Conservation (phyloP, 805 yeast genomes). For the Komagataella pseudopastoris region DNA sequence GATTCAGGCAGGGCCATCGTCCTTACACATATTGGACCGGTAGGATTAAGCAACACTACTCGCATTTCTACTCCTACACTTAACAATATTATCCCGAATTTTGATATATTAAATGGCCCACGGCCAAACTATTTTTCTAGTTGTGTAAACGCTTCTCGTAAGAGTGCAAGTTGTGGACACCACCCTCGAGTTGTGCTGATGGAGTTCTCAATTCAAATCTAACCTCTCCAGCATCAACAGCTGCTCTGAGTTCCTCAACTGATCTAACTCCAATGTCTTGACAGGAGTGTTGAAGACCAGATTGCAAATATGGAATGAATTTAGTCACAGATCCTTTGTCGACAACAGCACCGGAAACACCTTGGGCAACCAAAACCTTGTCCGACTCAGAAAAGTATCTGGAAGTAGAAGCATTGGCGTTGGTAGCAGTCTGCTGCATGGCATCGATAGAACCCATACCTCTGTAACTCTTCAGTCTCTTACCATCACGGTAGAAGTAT, state of each 20-base stretch:
- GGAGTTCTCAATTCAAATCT: constrained; percentile 98
- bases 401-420: constrained; percentile 95
- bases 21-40: too few species aligned
- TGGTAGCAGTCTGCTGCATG: constrained; percentile 79
- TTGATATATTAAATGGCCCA: not conserved
- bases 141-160: constrained; percentile 96
- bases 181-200: constrained; percentile 98
- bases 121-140: constrained; percentile 18
- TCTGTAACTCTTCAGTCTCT: constrained; percentile 93
- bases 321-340: constrained; percentile 94
- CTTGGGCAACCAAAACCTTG: constrained; percentile 94
- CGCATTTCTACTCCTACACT: not conserved
- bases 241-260: constrained; percentile 43
- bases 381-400: constrained; percentile 96
- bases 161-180: constrained; percentile 91
- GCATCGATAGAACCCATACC: constrained; percentile 99
- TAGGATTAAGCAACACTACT: not conserved
- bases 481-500: constrained; percentile 95
- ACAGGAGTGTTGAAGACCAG: constrained; percentile 96
- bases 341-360: constrained; percentile 93
- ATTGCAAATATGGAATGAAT: constrained; percentile 86
- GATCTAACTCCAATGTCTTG: constrained; percentile 91
- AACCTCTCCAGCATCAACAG: constrained; percentile 53
- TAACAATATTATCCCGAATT: not conserved
- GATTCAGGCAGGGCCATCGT: too few species aligned